Evolutionary conservation across 1,284 basidiomycete genomes (phyloP).

Genomic region (Golubevia sp.): DNA sequence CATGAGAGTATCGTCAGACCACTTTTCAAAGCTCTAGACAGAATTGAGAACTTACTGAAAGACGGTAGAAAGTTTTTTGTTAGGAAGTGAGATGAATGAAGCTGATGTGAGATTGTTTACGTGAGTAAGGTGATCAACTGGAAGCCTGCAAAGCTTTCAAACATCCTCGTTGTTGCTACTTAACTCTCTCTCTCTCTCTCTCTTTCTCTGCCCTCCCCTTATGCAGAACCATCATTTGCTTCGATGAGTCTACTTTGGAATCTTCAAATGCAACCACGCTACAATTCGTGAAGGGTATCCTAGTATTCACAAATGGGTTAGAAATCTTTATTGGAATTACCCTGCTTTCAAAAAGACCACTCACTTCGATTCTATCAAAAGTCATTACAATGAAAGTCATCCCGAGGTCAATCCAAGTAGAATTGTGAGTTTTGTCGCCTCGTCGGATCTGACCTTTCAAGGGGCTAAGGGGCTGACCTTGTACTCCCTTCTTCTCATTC

Average conservation of each 20-base stretch:
- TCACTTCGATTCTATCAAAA: constrained; percentile 56
- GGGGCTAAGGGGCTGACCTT: too few relatives aligned
- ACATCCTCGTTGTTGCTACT: not conserved
- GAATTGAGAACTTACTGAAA: constrained; percentile 36
- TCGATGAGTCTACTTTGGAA: too few relatives aligned
- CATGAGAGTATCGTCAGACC: constrained; percentile 46
- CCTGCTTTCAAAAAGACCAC: constrained; percentile 58
- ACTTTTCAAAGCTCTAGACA: constrained; percentile 49
- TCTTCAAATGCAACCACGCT: constrained; percentile 58
- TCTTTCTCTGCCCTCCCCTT: too few relatives aligned
- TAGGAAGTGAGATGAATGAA: constrained; percentile 48
- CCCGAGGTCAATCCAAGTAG: constrained; percentile 16
- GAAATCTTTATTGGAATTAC: constrained; percentile 53
- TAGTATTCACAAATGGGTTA: constrained; percentile 46
- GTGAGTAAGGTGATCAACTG: not conserved
- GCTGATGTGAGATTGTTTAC: constrained; percentile 36
- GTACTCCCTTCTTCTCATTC: too few relatives aligned
- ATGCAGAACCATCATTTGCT: constrained; percentile 47
- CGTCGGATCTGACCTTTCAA: too few relatives aligned
- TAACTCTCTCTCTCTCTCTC: too few relatives aligned
- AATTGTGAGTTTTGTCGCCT: too few relatives aligned
- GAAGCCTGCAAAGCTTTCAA: not conserved
- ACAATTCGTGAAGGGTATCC: constrained; percentile 51
- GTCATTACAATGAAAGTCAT: constrained; percentile 54
- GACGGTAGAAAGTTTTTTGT: constrained; percentile 40